Percentiles rank a stretch among this genome's conserved stretches.
Conservation (phyloP, 345 rosid genomes). For the sweet orange (Citrus sinensis) region DNA sequence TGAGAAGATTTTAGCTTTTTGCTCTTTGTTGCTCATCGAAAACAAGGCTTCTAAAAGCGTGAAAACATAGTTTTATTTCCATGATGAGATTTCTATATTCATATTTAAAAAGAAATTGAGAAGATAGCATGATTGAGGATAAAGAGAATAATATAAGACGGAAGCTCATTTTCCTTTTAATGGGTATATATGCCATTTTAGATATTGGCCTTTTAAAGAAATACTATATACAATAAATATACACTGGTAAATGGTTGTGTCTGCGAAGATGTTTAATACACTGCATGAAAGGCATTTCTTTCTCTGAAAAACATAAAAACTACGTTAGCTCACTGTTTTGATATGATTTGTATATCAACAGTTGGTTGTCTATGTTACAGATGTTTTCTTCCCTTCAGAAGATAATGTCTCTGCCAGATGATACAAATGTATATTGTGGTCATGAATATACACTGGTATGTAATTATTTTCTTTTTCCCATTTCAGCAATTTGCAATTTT, state of each 20-base stretch:
- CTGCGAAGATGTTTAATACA: neutral
- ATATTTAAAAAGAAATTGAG: neutral
- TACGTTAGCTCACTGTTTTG: neutral
- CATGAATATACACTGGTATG: conserved; percentile 94
- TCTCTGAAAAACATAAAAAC: neutral
- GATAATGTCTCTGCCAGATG: conserved; percentile 78
- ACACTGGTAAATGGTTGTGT: neutral
- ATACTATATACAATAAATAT: neutral
- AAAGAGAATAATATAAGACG: neutral
- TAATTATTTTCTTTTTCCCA: neutral
- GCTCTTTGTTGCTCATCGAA: neutral
- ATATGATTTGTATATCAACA: neutral
- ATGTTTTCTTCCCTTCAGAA: conserved; percentile 78
- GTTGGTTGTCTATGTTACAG: conserved; percentile 39
- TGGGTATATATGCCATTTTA: too few species aligned
- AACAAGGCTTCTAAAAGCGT: neutral
- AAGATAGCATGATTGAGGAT: neutral
- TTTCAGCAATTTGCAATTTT: neutral
- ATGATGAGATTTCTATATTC: neutral
- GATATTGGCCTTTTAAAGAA: neutral
- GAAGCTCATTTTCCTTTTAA: neutral
- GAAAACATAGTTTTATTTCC: neutral
- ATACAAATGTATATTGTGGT: conserved; percentile 79
- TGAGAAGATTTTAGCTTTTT: neutral
- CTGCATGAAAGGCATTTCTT: neutral